A percentile compares a stretch with the other conserved stretches of the same genome.
phyloP scores from a whole-genome alignment of 106 monocot genomes.

The Gastrodia elata region DNA sequence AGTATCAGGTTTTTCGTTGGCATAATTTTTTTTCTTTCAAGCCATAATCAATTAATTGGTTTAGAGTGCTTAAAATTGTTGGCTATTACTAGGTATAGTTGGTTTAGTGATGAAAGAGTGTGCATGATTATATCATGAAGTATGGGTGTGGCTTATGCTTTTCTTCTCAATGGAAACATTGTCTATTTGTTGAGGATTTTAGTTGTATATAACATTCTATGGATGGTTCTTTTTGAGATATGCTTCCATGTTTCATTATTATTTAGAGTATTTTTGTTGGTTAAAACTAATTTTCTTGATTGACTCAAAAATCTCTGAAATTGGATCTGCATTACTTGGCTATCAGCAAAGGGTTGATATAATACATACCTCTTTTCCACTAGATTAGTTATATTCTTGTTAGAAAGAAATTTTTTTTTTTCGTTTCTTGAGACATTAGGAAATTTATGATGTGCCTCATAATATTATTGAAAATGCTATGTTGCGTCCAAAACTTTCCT shows the following conservation, averaged over 20 bases:
- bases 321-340: neutral
- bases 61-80: neutral
- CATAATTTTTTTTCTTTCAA: neutral
- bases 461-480: too few species aligned
- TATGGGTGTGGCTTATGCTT: too few species aligned
- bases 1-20: conserved; percentile 49
- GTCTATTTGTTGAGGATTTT: neutral
- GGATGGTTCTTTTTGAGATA: neutral
- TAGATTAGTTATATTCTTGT: neutral
- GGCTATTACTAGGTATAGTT: neutral
- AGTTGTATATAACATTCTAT: too few species aligned
- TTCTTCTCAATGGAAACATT: neutral
- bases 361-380: neutral
- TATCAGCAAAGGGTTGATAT: neutral
- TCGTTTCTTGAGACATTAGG: neutral
- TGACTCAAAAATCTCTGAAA: neutral
- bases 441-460: neutral
- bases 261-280: neutral
- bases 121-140: too few species aligned
- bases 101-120: too few species aligned
- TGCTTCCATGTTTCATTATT: neutral
- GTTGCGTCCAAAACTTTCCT: too few species aligned
- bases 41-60: neutral
- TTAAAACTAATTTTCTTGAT: neutral
- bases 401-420: neutral